Conservation (phyloP, 257 asterid species). For the Solanum megistacrolobum region DNA sequence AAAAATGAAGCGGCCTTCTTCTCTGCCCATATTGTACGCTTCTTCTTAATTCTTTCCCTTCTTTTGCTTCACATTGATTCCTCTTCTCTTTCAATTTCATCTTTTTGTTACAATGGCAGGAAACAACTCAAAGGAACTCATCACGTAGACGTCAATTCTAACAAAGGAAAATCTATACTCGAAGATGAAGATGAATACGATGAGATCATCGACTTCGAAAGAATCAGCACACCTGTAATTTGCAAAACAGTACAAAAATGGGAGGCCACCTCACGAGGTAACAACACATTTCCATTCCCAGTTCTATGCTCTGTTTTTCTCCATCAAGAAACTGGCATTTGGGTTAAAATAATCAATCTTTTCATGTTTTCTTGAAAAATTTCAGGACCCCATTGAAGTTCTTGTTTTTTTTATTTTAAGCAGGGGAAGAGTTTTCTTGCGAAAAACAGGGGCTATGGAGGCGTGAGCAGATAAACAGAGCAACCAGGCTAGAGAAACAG, state of each 20-base stretch:
- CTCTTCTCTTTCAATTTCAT: background rate
- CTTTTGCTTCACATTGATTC: background rate
- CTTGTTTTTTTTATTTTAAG: background rate
- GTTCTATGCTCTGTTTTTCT: background rate
- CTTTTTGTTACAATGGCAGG: constrained; percentile 17
- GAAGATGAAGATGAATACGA: background rate
- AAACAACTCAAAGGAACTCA: constrained; percentile 24
- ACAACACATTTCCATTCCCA: background rate
- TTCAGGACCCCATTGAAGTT: background rate
- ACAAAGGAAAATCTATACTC: background rate
- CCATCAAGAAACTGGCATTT: background rate
- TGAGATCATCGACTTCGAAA: background rate
- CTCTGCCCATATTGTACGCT: constrained; percentile 47
- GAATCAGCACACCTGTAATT: constrained; percentile 21
- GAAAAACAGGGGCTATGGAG: constrained; percentile 55
- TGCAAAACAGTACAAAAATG: constrained; percentile 32
- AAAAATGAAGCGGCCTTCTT: constrained; percentile 52
- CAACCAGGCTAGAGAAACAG: constrained; percentile 61
- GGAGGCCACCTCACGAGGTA: constrained; percentile 35
- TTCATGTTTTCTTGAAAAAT: background rate
- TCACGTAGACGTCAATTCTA: background rate
- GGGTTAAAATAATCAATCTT: background rate
- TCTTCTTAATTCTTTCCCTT: background rate
- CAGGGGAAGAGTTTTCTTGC: constrained; percentile 39
- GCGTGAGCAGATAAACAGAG: constrained; percentile 54